phyloP scores from a whole-genome alignment of 2,329 filamentous ascomycete genomes.

The Dactylella cylindrospora region DNA sequence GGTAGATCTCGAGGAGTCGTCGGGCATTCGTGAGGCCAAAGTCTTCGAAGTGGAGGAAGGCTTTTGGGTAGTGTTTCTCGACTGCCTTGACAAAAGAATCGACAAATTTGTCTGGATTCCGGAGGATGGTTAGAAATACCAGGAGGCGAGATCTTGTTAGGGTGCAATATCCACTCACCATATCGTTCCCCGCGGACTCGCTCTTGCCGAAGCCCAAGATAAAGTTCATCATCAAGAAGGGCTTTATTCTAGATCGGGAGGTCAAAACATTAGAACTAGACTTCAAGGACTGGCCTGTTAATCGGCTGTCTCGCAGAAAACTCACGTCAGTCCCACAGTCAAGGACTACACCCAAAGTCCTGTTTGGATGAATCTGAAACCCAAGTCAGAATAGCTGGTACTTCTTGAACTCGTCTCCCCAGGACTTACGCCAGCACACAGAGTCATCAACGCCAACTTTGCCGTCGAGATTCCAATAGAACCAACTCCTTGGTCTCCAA shows the following conservation, averaged over 20 bases:
- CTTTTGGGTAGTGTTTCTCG: conserved; percentile 70
- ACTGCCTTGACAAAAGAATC: conserved; percentile 71
- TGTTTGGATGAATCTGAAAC: conserved; percentile 46
- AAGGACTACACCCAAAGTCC: conserved; percentile 72
- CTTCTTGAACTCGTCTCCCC: too few species aligned
- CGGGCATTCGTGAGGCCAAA: conserved; percentile 77
- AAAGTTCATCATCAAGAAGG: conserved; percentile 73
- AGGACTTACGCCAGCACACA: conserved; percentile 85
- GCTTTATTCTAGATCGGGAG: conserved; percentile 61
- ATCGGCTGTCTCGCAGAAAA: too few species aligned
- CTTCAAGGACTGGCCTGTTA: not conserved
- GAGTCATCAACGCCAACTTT: conserved; percentile 77
- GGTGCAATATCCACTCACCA: conserved; percentile 37
- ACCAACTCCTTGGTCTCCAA: conserved; percentile 84
- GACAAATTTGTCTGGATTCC: conserved; percentile 65
- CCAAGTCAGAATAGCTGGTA: conserved; percentile 49
- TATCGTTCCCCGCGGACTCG: conserved; percentile 72
- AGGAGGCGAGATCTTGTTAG: not conserved
- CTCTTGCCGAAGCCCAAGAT: conserved; percentile 70
- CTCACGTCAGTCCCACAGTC: conserved; percentile 76
- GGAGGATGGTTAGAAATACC: not conserved
- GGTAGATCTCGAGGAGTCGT: conserved; percentile 74
- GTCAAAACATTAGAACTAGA: not conserved
- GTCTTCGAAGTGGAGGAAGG: conserved; percentile 88
- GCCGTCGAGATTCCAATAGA: conserved; percentile 81